phyloP scores from a whole-genome alignment of 768 basidiomycete genomes.

The Leccinellum rugosiceps region DNA sequence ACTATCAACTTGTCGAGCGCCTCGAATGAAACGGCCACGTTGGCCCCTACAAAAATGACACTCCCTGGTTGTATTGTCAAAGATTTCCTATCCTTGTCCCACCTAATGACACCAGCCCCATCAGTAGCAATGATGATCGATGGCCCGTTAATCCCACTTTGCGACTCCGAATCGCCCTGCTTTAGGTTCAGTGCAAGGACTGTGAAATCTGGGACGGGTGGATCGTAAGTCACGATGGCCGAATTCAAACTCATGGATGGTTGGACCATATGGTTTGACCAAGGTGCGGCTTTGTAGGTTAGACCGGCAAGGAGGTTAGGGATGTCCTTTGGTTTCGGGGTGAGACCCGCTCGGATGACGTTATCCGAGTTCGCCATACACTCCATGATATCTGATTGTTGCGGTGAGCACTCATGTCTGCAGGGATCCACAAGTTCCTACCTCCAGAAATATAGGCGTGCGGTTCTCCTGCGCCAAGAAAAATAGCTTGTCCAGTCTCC shows the following conservation, averaged over 20 bases:
- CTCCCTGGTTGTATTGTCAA: constrained; percentile 58
- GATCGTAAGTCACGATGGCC: constrained; percentile 68
- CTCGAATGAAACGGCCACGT: constrained; percentile 49
- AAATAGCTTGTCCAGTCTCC: constrained; percentile 84
- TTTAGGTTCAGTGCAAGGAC: constrained; percentile 64
- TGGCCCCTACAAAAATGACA: constrained; percentile 82
- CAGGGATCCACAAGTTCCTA: constrained; percentile 33
- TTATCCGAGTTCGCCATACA: constrained; percentile 99
- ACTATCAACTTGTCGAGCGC: constrained; percentile 27
- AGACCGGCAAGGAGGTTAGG: constrained; percentile 83
- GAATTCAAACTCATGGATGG: constrained; percentile 49
- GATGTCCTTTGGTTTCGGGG: constrained; percentile 94
- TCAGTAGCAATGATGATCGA: constrained; percentile 78
- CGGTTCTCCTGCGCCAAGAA: constrained; percentile 93
- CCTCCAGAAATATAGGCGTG: constrained; percentile 96
- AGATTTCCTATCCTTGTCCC: constrained; percentile 37
- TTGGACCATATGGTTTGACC: constrained; percentile 65
- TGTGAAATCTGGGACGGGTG: constrained; percentile 91
- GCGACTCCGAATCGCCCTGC: constrained; percentile 45
- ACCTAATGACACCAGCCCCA: constrained; percentile 57
- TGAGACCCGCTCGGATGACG: constrained; percentile 96
- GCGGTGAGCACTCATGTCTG: not conserved
- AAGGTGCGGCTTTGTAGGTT: constrained; percentile 75
- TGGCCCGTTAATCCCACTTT: constrained; percentile 72
- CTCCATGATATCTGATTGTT: constrained; percentile 83